A percentile compares a stretch with the other conserved stretches of the same genome.
Evolutionary conservation across 257 asterid genomes (phyloP).

Genomic region (Anisodus tanguticus): DNA sequence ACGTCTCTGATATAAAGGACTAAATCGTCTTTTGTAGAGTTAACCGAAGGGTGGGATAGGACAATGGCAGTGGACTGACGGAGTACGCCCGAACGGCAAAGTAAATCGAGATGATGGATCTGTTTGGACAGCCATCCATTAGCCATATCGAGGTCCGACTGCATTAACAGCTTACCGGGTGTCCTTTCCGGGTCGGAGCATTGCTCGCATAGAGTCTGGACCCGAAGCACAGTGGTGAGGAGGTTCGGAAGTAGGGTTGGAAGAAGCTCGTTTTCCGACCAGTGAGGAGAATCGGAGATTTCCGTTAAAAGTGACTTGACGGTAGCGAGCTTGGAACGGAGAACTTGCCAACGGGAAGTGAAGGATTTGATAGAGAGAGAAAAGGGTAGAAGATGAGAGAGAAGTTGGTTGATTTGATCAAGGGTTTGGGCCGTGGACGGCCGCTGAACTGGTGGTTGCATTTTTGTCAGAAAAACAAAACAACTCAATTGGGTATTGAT

Average conservation of each 20-base stretch:
- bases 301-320: conserved; percentile 55
- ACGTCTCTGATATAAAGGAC: conserved; percentile 68
- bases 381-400: conserved; percentile 56
- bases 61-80: conserved; percentile 91
- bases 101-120: conserved; percentile 70
- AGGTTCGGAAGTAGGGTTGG: conserved; percentile 59
- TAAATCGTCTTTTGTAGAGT: conserved; percentile 60
- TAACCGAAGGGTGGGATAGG: conserved; percentile 69
- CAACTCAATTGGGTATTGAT: not conserved
- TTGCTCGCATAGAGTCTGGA: conserved; percentile 52
- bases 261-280: conserved; percentile 76
- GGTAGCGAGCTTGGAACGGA: conserved; percentile 64
- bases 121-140: conserved; percentile 77
- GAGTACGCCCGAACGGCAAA: conserved; percentile 87
- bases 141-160: conserved; percentile 96
- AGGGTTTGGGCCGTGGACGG: conserved; percentile 52
- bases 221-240: conserved; percentile 62
- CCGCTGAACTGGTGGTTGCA: conserved; percentile 31
- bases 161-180: conserved; percentile 92
- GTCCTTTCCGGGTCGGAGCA: conserved; percentile 52
- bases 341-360: conserved; percentile 71
- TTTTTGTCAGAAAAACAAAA: not conserved
- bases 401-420: conserved; percentile 41
- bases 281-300: conserved; percentile 66
- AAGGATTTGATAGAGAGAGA: conserved; percentile 59